phyloP scores from a whole-genome alignment of 768 basidiomycete genomes.

The Russula griseocarnosa region DNA sequence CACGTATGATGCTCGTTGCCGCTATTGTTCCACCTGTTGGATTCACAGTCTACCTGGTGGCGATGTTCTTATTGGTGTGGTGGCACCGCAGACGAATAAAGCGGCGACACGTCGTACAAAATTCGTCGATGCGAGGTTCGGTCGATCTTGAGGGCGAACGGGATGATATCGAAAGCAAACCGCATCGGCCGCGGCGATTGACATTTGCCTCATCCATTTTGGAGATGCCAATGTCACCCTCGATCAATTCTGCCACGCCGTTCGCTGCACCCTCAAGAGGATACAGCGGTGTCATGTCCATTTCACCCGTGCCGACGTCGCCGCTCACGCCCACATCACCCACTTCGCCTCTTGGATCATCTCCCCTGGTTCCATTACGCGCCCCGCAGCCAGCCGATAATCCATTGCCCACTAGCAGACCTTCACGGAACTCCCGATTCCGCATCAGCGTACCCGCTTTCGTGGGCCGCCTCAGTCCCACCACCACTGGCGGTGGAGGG shows the following conservation, averaged over 20 bases:
- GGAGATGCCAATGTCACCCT: neutral
- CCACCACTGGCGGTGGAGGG: neutral
- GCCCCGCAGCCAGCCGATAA: neutral
- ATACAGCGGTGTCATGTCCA: neutral
- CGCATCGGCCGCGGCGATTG: neutral
- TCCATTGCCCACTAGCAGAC: neutral
- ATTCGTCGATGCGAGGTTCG: neutral
- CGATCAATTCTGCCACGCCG: neutral
- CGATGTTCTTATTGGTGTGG: neutral
- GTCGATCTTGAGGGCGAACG: neutral
- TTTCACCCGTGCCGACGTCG: neutral
- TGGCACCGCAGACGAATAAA: neutral
- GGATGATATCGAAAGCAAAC: neutral
- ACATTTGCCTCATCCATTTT: neutral
- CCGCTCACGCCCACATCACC: neutral
- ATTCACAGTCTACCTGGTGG: neutral
- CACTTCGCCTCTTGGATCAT: neutral
- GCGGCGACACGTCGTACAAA: too few species aligned
- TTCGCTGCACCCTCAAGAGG: neutral
- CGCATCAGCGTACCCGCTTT: neutral
- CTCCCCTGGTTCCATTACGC: neutral
- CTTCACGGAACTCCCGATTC: neutral
- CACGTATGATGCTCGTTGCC: neutral
- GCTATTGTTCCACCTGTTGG: conserved; percentile 5
- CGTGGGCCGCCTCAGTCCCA: neutral